These are phyloP conservation scores for Bryoglossum gracile DNA, from an alignment of 495 filamentous ascomycete genomes.

Conservation along the genomic window DNA sequence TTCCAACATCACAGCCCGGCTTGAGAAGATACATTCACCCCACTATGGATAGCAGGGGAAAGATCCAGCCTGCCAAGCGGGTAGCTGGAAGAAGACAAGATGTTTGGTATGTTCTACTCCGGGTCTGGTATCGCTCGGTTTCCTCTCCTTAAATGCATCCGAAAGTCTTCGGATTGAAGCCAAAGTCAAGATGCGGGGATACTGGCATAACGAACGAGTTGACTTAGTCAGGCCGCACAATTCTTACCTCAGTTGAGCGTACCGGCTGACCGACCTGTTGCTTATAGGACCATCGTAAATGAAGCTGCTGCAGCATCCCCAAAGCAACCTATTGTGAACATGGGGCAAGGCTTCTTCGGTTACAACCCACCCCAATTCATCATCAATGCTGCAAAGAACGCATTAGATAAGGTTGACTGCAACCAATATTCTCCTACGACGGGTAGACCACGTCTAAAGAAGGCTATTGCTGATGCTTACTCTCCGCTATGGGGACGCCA, in stretches of 20 bases:
- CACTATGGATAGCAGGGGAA: slow-evolving; percentile 23
- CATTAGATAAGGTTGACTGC: slow-evolving; percentile 88
- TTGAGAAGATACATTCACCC: slow-evolving; percentile 9
- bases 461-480: slow-evolving; percentile 87
- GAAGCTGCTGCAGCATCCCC: slow-evolving; percentile 79
- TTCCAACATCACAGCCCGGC: no score
- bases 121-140: neutral
- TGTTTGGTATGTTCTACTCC: slow-evolving; percentile 79
- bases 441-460: slow-evolving; percentile 81
- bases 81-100: slow-evolving; percentile 81
- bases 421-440: slow-evolving; percentile 97
- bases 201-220: no score
- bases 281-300: slow-evolving; percentile 81
- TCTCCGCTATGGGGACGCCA: slow-evolving; percentile 73
- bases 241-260: no score
- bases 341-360: slow-evolving; percentile 97
- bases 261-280: no score
- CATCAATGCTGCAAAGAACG: slow-evolving; percentile 80
- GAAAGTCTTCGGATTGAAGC: neutral
- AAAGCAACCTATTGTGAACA: slow-evolving; percentile 86
- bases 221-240: no score
- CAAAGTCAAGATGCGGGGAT: neutral
- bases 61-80: slow-evolving; percentile 62
- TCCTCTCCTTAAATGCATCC: neutral
- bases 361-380: slow-evolving; percentile 95